Base-by-base conservation (phyloP, 2,329 filamentous ascomycete species). In the Sclerotinia spermophila region DNA sequence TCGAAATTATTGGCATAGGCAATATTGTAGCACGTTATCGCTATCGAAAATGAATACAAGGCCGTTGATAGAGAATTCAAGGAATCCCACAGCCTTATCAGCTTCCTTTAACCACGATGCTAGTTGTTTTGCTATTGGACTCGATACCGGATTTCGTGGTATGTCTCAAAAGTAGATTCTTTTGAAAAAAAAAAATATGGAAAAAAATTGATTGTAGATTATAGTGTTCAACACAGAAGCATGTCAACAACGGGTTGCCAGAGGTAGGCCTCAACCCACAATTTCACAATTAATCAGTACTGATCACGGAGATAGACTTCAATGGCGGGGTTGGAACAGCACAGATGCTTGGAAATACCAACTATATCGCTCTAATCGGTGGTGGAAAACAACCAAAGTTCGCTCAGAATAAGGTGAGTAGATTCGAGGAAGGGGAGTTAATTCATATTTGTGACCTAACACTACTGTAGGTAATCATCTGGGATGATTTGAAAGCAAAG, bases 301-400 rank as follows among this genome's bases (percentile, higher is more conserved):
- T 77, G 62, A 77, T 51, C n/a, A 38, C 48, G 13, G 33, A 70
- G 38, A 72, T 70, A 91, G 90, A 92, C 76, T 93, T 94, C 82
- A 92, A 92, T 79, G 92, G 91, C 27, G 93, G 94, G 61, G 89
- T 97, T 74, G 92, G 91, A 55, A 85, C 93, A 55, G 92, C 91
- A 38, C 90, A 94, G 80, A 96, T 97, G 92, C 89, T 97, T 79
- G 92, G 92, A 59, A 91, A 89, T 75, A 90, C 92, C 68, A 94
- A 95, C 82, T 97, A 94, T 80, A 85, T 97, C 48, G 95, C 93
- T 40, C 86, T 98, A 15, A 93, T 97, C 69, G 94, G 94, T 74
- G 95, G 95, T 75, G 94, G 96, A 64, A 91, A 87, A 76, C 89
- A 90, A 71, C 93, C 94, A 68, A 95, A 95, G 78, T 96, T 93